Percentiles rank a stretch among this genome's conserved stretches.
Conservation (phyloP, 2,329 filamentous ascomycete species). For the Colletotrichum musicola region DNA sequence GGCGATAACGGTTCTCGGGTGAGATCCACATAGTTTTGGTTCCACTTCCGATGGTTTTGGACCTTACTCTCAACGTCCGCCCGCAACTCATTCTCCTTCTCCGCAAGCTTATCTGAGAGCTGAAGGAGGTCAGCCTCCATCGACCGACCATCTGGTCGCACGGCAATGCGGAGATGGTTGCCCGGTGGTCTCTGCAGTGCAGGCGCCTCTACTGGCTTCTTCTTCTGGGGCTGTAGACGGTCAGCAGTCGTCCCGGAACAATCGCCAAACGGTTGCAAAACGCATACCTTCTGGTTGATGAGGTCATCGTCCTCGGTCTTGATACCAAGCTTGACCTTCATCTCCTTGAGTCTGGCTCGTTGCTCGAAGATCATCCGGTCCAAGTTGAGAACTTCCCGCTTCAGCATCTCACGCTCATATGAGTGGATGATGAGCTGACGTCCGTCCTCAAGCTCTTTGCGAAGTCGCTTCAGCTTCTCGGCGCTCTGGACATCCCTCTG, state of each 20-base stretch:
- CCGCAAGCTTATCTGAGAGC: constrained; percentile 80
- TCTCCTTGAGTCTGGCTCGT: constrained; percentile 83
- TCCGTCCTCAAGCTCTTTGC: constrained; percentile 90
- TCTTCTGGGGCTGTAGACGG: constrained; percentile 73
- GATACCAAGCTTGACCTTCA: constrained; percentile 89
- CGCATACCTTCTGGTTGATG: constrained; percentile 87
- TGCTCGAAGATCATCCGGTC: constrained; percentile 88
- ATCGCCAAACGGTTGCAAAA: background rate
- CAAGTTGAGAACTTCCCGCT: constrained; percentile 80
- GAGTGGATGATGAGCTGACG: constrained; percentile 83
- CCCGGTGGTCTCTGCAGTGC: constrained; percentile 72
- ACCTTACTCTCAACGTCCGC: constrained; percentile 89
- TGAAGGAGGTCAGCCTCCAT: constrained; percentile 84
- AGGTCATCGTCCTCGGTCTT: constrained; percentile 94
- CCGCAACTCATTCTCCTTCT: constrained; percentile 85
- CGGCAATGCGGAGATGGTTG: constrained; percentile 76
- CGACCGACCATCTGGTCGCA: constrained; percentile 76
- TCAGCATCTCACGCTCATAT: constrained; percentile 82
- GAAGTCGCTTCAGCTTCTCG: constrained; percentile 92
- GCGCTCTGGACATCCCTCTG: constrained; percentile 93
- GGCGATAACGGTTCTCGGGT: constrained; percentile 89
- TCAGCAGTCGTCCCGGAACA: constrained; percentile 50
- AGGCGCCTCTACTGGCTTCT: constrained; percentile 73
- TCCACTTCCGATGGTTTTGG: constrained; percentile 91
- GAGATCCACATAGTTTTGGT: constrained; percentile 88